Evolutionary conservation across 306 rosid genomes (phyloP).

Genomic region (Heteromeles arbutifolia): DNA sequence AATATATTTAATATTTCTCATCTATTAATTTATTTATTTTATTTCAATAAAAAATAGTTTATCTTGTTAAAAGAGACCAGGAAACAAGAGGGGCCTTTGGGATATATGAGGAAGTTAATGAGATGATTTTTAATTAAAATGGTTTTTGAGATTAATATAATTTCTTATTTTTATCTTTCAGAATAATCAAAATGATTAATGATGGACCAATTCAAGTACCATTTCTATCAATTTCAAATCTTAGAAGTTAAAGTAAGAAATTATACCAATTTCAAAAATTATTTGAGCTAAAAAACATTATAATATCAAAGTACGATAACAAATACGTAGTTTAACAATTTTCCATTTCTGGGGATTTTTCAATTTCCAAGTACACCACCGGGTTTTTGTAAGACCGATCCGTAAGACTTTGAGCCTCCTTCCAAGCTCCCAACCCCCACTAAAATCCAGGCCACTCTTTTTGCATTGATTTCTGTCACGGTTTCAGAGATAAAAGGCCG

Average conservation of each 20-base stretch:
- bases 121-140: no score
- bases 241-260: no score
- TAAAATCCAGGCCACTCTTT: constrained; percentile 32
- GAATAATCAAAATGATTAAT: no score
- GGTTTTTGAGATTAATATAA: no score
- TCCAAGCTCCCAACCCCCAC: background rate
- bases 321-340: constrained; percentile 28
- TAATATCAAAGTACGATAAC: background rate
- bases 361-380: constrained; percentile 39
- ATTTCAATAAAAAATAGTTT: background rate
- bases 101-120: constrained; percentile 27
- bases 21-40: no score
- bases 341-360: constrained; percentile 32
- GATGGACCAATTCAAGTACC: accelerated
- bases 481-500: background rate
- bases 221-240: no score
- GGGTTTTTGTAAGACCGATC: constrained; percentile 31
- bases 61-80: constrained; percentile 1
- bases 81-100: constrained; percentile 29
- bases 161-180: no score
- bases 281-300: no score
- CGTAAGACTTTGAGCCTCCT: constrained; percentile 4
- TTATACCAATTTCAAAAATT: no score
- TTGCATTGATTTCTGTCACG: background rate
- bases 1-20: background rate